These are phyloP conservation scores for Alnus rubra DNA, from an alignment of 306 rosid species.

Conservation along the genomic window DNA sequence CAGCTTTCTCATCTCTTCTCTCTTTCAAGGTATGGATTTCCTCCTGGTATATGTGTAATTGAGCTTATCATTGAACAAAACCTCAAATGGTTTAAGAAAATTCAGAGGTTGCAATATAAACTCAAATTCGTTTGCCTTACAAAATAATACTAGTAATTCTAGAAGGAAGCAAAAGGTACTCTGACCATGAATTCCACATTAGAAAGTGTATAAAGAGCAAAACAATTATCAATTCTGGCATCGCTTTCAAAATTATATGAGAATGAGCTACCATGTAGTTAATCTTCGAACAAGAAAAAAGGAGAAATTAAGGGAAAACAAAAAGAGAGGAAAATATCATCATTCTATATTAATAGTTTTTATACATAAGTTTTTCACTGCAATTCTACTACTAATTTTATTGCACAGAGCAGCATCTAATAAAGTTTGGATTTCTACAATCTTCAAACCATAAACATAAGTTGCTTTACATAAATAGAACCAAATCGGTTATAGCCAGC, in stretches of 20 bases:
- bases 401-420: background rate
- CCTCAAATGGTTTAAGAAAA: background rate
- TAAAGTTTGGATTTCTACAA: background rate
- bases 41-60: background rate
- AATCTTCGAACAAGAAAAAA: background rate
- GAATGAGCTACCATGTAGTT: background rate
- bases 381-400: background rate
- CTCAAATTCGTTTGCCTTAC: background rate
- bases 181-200: background rate
- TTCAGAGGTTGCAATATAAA: no score
- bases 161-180: background rate
- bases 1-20: slow-evolving; percentile 67
- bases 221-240: background rate
- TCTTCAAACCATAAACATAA: background rate
- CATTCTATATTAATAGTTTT: background rate
- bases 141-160: background rate
- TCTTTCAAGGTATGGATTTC: slow-evolving; percentile 56
- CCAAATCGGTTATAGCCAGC: background rate
- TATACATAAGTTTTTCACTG: background rate
- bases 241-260: background rate
- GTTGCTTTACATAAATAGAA: background rate
- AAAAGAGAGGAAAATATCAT: background rate
- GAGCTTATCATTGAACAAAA: background rate
- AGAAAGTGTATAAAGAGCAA: background rate
- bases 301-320: no score